A percentile compares a stretch with the other conserved stretches of the same genome.
These are phyloP conservation scores for Tricholoma matsutake DNA, from an alignment of 768 basidiomycete genomes.

Conservation along the genomic window DNA sequence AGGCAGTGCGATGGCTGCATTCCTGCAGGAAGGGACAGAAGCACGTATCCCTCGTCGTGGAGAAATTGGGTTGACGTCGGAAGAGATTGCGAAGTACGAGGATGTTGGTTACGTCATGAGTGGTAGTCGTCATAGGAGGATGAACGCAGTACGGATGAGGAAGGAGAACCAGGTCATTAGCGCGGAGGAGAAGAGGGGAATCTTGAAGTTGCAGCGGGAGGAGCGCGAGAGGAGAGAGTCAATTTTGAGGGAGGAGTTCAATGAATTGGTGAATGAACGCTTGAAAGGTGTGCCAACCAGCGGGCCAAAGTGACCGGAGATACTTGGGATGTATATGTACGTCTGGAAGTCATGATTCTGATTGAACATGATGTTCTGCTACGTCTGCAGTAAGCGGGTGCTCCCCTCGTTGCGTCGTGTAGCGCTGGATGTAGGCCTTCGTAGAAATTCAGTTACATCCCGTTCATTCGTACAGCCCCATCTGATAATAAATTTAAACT, in stretches of 20 bases:
- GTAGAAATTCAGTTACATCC: neutral
- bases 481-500: neutral
- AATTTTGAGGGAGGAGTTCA: constrained; percentile 87
- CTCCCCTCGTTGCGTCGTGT: neutral
- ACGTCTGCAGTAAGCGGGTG: neutral
- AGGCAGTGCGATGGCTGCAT: constrained; percentile 97
- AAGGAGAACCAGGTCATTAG: constrained; percentile 99
- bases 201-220: constrained; percentile 91
- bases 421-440: neutral
- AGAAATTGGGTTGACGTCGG: constrained; percentile 91
- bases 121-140: constrained; percentile 88
- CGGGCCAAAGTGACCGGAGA: constrained; percentile 4
- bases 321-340: neutral
- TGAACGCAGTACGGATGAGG: constrained; percentile 98
- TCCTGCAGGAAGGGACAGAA: constrained; percentile 80
- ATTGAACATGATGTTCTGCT: neutral
- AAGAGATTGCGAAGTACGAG: constrained; percentile 87
- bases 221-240: constrained; percentile 90
- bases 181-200: constrained; percentile 96
- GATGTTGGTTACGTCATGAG: constrained; percentile 96
- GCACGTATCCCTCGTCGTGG: constrained; percentile 95
- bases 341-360: neutral
- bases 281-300: constrained; percentile 45
- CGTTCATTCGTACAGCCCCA: neutral
- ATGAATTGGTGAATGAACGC: constrained; percentile 74